A percentile compares a stretch with the other conserved stretches of the same genome.
Conservation (phyloP, 495 filamentous ascomycete genomes). For the Parathielavia appendiculata region DNA sequence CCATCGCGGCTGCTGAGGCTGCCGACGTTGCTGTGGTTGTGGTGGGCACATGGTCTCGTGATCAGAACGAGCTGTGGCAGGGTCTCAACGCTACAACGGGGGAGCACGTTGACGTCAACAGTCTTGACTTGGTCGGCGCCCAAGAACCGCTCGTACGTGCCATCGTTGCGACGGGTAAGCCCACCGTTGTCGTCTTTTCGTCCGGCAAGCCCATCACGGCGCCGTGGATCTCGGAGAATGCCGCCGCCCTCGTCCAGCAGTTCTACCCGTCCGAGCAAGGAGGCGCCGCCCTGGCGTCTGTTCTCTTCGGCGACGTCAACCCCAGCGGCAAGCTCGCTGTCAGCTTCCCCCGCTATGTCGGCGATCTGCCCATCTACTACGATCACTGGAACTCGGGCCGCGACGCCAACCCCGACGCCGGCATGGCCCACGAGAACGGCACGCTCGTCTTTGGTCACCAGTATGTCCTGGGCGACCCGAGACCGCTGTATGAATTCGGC, state of each 20-base stretch:
- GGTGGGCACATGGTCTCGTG: constrained; percentile 67
- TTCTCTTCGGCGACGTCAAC: constrained; percentile 78
- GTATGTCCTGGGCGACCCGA: constrained; percentile 56
- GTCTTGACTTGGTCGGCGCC: constrained; percentile 62
- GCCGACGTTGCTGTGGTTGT: constrained; percentile 67
- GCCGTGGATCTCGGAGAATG: constrained; percentile 56
- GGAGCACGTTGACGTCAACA: constrained; percentile 62
- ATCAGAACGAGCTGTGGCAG: constrained; percentile 61
- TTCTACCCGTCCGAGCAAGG: constrained; percentile 71
- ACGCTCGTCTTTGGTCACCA: constrained; percentile 59
- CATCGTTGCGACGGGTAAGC: constrained; percentile 58
- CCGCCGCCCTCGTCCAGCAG: constrained; percentile 60
- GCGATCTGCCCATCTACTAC: constrained; percentile 63
- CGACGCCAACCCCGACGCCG: constrained; percentile 40
- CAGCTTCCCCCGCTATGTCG: constrained; percentile 57
- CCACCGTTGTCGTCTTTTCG: constrained; percentile 63
- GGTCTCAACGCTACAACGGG: constrained; percentile 67
- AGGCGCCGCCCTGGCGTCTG: constrained; percentile 69
- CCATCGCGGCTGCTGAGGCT: constrained; percentile 55
- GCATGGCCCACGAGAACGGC: constrained; percentile 48
- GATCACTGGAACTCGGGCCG: constrained; percentile 67
- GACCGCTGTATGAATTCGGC: constrained; percentile 61
- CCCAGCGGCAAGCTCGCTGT: constrained; percentile 64
- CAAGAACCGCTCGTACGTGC: constrained; percentile 60
- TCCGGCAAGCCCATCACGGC: constrained; percentile 67